Evolutionary conservation across 2,329 filamentous ascomycete species (phyloP).

Genomic region (Fusarium miscanthi): DNA sequence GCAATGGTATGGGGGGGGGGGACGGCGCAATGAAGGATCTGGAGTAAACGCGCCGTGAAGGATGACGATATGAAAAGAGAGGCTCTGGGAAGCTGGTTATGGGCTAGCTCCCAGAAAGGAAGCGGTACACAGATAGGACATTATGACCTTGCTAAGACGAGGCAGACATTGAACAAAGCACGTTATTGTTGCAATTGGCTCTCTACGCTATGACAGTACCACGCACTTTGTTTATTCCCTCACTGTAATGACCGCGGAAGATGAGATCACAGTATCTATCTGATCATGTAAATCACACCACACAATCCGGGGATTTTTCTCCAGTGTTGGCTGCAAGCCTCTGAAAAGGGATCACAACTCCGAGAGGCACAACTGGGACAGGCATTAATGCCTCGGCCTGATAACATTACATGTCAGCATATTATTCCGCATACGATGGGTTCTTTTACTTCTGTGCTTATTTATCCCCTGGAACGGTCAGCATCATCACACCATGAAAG

Average conservation of each 20-base stretch:
- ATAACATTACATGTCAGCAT: background rate
- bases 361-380: conserved; percentile 17
- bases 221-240: background rate
- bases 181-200: background rate
- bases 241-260: background rate
- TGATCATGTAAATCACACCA: conserved; percentile 11
- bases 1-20: conserved; percentile 37
- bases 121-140: conserved; percentile 23
- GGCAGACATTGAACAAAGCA: conserved; percentile 8
- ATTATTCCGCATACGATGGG: conserved; percentile 4
- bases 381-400: conserved; percentile 25
- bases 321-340: conserved; percentile 5
- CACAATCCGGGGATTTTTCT: background rate
- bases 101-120: conserved; percentile 44
- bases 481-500: conserved; percentile 34
- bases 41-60: conserved; percentile 27
- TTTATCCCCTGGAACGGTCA: conserved; percentile 17
- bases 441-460: conserved; percentile 18
- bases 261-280: background rate
- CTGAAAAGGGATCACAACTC: conserved; percentile 32
- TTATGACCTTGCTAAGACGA: conserved; percentile 19
- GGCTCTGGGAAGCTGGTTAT: conserved; percentile 47
- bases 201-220: background rate
- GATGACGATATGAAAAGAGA: conserved; percentile 34
- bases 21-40: conserved; percentile 36